Evolutionary conservation across 192 early-diverging fungal genomes (phyloP), one percentile per base, ranked within the genome.

Genomic region (Powellomyces hirtus): DNA sequence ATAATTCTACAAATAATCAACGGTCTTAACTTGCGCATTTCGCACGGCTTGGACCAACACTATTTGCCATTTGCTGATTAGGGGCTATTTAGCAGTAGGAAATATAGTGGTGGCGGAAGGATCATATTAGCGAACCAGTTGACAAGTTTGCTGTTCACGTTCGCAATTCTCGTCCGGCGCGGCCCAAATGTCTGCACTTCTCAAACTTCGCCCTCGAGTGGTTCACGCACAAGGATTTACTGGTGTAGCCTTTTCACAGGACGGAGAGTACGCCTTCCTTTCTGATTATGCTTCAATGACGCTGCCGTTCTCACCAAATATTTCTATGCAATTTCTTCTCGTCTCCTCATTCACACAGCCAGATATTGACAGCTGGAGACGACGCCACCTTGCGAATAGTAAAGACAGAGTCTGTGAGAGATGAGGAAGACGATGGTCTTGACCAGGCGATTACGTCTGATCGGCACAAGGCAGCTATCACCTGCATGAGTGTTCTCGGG

Each of bases 381-480:
- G 70, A 72, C 35, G 50, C 59, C 13, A 34, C 20, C 13, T 35
- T 71, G 6, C 26, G 69, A 22, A 63, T 63, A 5, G 69, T 63
- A 18, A 24, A 59, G 10, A 71, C 69, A 2, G 20, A 24, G n/a
- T 11, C 60, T 36, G 60, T 71, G 4, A 37, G 50, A n/a, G 53
- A 72, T 36, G 70, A 57, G 22, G 70, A 72, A 38, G 70, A 72
- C 22, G 70, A 65, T 14, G 70, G 58, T 33, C 57, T 61, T 22
- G 70, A 72, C 55, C 18, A n/a, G 7, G 38, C 37, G 10, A n/a
- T 38, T 6, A n/a, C 44, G 14, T 7, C 37, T 11, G 60, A 64
- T 49, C 61, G 56, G 7, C 70, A 72, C 50, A 56, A 34, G 14
- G 62, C 37, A 4, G 53, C 70, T 16, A 59, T 72, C 26, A 72